Conservation (phyloP, 2,329 filamentous ascomycete species). For the Akanthomyces uredinophilus region DNA sequence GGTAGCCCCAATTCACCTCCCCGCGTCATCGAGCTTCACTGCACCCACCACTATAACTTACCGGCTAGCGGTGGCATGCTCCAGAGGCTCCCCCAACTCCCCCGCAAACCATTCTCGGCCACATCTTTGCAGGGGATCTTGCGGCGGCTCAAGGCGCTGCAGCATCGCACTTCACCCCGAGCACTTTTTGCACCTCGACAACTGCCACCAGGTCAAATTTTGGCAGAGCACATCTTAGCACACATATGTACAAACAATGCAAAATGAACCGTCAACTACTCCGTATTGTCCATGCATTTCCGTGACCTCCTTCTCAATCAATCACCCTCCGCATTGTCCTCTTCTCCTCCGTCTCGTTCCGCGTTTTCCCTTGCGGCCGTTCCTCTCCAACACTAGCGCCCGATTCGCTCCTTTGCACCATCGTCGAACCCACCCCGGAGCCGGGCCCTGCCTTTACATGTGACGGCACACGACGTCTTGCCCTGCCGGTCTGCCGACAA, state of each 20-base stretch:
- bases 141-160: background rate
- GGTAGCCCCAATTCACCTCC: background rate
- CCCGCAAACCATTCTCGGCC: slow-evolving; percentile 9
- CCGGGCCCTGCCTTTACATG: slow-evolving; percentile 9
- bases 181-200: background rate
- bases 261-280: background rate
- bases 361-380: slow-evolving; percentile 1
- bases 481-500: slow-evolving; percentile 3
- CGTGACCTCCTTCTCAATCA: too few relatives aligned
- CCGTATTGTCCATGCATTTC: background rate
- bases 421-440: slow-evolving; percentile 4
- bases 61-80: background rate
- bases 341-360: slow-evolving; percentile 1
- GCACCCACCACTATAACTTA: background rate
- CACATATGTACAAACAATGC: too few relatives aligned
- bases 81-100: background rate
- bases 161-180: background rate
- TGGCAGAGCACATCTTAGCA: too few relatives aligned
- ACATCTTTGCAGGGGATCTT: slow-evolving; percentile 3
- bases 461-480: background rate
- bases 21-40: slow-evolving; percentile 1
- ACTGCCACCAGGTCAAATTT: too few relatives aligned
- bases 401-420: slow-evolving; percentile 11
- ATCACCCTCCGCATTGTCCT: slow-evolving; percentile 1
- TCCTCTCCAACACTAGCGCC: slow-evolving; percentile 1